Evolutionary conservation across 208 protist genomes (phyloP).

Genomic region (Sergeia podlipaevii): DNA sequence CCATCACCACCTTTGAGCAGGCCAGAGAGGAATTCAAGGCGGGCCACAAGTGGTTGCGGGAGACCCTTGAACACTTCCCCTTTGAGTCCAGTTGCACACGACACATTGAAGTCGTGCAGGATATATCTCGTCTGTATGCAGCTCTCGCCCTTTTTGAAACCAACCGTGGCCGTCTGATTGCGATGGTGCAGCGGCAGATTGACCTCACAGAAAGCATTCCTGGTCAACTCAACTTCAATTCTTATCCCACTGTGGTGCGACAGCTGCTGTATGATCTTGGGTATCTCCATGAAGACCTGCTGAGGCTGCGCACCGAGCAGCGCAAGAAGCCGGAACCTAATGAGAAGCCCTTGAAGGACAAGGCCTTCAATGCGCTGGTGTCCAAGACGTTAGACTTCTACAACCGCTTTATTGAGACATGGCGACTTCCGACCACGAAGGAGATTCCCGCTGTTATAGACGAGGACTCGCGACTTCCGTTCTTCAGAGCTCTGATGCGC

Average conservation of each 20-base stretch:
- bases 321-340: conserved; percentile 21
- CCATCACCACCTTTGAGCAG: conserved; percentile 60
- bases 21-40: conserved; percentile 75
- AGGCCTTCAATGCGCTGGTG: conserved; percentile 64
- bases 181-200: conserved; percentile 72
- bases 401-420: conserved; percentile 77
- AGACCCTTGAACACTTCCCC: conserved; percentile 68
- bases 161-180: conserved; percentile 48
- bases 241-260: conserved; percentile 74
- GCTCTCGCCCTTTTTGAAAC: conserved; percentile 62
- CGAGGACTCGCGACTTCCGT: conserved; percentile 68
- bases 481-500: conserved; percentile 75
- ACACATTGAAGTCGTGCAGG: conserved; percentile 73
- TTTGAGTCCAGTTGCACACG: conserved; percentile 83
- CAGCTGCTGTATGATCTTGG: conserved; percentile 87
- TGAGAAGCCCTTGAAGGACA: conserved; percentile 67
- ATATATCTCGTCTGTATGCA: conserved; percentile 63
- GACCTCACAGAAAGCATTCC: conserved; percentile 66
- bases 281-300: conserved; percentile 58
- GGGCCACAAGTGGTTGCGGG: conserved; percentile 56
- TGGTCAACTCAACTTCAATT: conserved; percentile 81
- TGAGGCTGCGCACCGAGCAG: conserved; percentile 67
- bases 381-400: conserved; percentile 46
- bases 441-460: conserved; percentile 57
- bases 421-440: conserved; percentile 42